Evolutionary conservation across 805 yeast genomes (phyloP), one percentile per base, ranked within the genome.

Genomic region (Ogataea kodamae): DNA sequence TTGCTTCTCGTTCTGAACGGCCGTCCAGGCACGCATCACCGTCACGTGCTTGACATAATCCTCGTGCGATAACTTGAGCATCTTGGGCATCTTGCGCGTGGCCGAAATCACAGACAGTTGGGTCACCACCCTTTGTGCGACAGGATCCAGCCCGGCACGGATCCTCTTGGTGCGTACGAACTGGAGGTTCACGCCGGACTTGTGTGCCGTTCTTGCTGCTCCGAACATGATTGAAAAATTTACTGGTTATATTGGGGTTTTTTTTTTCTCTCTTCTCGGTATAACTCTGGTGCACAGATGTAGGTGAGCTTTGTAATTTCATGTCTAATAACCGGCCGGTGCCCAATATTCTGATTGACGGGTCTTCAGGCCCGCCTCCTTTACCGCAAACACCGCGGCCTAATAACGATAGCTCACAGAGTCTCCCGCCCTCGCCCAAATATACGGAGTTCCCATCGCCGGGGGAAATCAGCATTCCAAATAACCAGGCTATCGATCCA

Each of bases 71-170:
- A 88, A 65, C 50, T 80, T 85, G 43, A 92, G 60, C 49, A 86
- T 65, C 48, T 78, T 76, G 28, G 98, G 98, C 60, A 81, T 89
- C 60, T 88, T 90, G 65, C 88, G 79, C 38, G 82, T 74, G 6
- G 95, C 96, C 9, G 92, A 77, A 48, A 89, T 59, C 14, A 90
- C 95, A 24, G 94, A 81, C 43, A 90, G 70, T 63, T 79, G 81
- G 30, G 66, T 58, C 18, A 57, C 57, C 17, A 56, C 42, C 32
- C 42, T 49, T 37, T 61, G 61, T 4, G 43, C 46, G 18, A 48
- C 56, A 9, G 62, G 61, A 18, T 46, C 46, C n/a, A 61, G 39
- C 14, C 48, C 51, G 10, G 60, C 48, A 25, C 45, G 51, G 17
- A 51, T 53, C 37, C 60, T 48, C 37, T 54, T 61, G 24, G 42